phyloP scores from a whole-genome alignment of 2,329 filamentous ascomycete species.

The Scleromitrula shiraiana region DNA sequence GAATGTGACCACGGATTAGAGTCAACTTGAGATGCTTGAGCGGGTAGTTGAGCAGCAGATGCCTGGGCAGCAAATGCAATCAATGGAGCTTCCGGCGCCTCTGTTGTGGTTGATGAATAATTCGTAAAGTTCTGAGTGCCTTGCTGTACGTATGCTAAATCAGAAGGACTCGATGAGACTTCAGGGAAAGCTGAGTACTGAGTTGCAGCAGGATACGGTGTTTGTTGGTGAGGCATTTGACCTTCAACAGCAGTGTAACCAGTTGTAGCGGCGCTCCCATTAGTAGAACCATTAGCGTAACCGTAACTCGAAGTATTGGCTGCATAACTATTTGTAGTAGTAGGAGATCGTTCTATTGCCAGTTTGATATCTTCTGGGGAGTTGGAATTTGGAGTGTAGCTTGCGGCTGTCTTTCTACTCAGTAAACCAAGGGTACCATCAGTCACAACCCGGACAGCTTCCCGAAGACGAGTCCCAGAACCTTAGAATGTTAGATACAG shows the following conservation, averaged over 20 bases:
- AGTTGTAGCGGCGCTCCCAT: slow-evolving; percentile 10
- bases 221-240: slow-evolving; percentile 22
- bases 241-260: slow-evolving; percentile 15
- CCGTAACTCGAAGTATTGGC: slow-evolving; percentile 8
- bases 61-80: slow-evolving; percentile 22
- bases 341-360: slow-evolving; percentile 3
- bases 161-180: slow-evolving; percentile 12
- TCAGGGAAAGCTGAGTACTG: slow-evolving; percentile 26
- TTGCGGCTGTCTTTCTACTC: slow-evolving; percentile 33
- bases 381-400: slow-evolving; percentile 13
- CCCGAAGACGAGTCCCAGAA: slow-evolving; percentile 39
- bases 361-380: slow-evolving; percentile 9
- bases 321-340: slow-evolving; percentile 3
- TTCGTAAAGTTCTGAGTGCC: slow-evolving; percentile 10
- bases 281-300: slow-evolving; percentile 11
- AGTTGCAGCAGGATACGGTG: slow-evolving; percentile 27
- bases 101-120: slow-evolving; percentile 5
- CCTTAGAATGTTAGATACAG: slow-evolving; percentile 27
- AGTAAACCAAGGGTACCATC: slow-evolving; percentile 40
- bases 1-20: slow-evolving; percentile 20
- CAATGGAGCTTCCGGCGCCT: slow-evolving; percentile 22
- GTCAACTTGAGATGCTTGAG: slow-evolving; percentile 30
- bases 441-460: slow-evolving; percentile 41
- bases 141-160: slow-evolving; percentile 19
- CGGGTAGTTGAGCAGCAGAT: no score